These are phyloP conservation scores for Rhododendron molle DNA, from an alignment of 148 eudicot genomes.

Conservation along the genomic window DNA sequence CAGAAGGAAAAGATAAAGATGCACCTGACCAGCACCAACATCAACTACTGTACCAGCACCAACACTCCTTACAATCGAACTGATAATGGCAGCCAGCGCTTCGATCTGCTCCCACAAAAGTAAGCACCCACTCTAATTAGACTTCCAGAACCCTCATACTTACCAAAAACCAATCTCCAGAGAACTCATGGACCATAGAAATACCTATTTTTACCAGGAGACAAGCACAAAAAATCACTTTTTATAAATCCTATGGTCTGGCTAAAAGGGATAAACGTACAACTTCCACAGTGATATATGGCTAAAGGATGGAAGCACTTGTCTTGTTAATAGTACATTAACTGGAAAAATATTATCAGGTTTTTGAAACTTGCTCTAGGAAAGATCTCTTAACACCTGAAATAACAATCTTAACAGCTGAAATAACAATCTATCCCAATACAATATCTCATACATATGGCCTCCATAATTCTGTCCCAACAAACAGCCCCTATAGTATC, in stretches of 20 bases:
- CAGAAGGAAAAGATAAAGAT: conserved; percentile 2
- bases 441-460: too few relatives aligned
- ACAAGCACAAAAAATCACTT: background rate
- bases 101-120: conserved; percentile 48
- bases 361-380: background rate
- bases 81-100: conserved; percentile 65
- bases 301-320: background rate
- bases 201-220: background rate
- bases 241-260: background rate
- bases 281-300: background rate
- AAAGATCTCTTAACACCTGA: conserved; percentile 2
- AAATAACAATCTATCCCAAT: background rate
- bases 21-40: conserved; percentile 97
- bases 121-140: background rate
- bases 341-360: background rate
- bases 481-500: background rate
- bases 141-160: background rate
- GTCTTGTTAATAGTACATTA: background rate
- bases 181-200: background rate
- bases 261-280: background rate
- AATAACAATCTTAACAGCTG: background rate
- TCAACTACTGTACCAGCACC: conserved; percentile 65
- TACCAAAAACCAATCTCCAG: background rate
- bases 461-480: background rate
- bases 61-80: conserved; percentile 43